phyloP scores from a whole-genome alignment of 1,284 basidiomycete genomes.

The Cryptococcus jaspeensis region DNA sequence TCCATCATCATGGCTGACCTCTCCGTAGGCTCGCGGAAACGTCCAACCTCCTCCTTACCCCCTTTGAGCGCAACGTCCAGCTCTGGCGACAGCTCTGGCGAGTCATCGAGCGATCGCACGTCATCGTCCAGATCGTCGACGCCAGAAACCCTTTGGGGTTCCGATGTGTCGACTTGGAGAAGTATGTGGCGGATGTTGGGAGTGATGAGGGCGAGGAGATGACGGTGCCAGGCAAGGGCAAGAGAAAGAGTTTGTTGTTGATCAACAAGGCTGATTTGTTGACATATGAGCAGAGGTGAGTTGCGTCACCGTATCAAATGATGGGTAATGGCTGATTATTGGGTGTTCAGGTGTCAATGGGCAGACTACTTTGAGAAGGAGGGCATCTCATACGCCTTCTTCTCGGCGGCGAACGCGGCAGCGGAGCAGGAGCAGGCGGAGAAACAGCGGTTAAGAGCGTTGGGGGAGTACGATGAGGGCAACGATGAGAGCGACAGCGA shows the following conservation, averaged over 20 bases:
- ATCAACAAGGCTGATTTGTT: conserved; percentile 97
- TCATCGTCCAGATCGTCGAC: conserved; percentile 93
- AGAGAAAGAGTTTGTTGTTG: conserved; percentile 73
- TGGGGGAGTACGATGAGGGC: conserved; percentile 44
- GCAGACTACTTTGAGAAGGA: conserved; percentile 89
- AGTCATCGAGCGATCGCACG: conserved; percentile 87
- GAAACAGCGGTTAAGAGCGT: conserved; percentile 44
- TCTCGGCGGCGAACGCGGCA: conserved; percentile 87
- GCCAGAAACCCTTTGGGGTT: conserved; percentile 89
- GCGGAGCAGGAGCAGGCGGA: conserved; percentile 73
- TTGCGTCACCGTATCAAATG: not conserved
- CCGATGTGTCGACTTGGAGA: conserved; percentile 86
- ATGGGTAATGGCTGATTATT: not conserved
- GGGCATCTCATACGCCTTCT: conserved; percentile 85
- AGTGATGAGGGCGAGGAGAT: conserved; percentile 66
- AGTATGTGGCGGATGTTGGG: conserved; percentile 82
- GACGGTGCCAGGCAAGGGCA: conserved; percentile 63
- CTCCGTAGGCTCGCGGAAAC: conserved; percentile 43
- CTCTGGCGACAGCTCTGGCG: conserved; percentile 97
- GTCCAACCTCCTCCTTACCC: conserved; percentile 74
- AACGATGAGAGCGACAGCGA: conserved; percentile 33
- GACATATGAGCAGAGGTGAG: conserved; percentile 78
- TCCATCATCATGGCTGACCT: conserved; percentile 1
- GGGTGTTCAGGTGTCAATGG: conserved; percentile 64
- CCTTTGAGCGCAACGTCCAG: conserved; percentile 93